phyloP scores from a whole-genome alignment of 257 asterid genomes.

The Fraxinus cuspidata region DNA sequence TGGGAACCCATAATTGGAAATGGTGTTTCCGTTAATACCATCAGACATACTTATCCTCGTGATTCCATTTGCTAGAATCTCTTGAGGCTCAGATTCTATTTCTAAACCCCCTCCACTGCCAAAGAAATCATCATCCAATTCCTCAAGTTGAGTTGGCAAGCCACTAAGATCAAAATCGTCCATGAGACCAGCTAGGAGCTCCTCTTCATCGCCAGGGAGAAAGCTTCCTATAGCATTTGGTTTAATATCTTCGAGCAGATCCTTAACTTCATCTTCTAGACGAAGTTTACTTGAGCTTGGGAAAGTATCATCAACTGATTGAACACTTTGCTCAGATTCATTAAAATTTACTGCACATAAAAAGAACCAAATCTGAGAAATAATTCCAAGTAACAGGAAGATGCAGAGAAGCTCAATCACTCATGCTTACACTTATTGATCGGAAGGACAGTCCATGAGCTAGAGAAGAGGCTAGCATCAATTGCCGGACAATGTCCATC shows the following conservation, averaged over 20 bases:
- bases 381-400: neutral
- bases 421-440: constrained; percentile 62
- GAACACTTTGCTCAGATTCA: constrained; percentile 44
- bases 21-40: constrained; percentile 42
- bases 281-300: constrained; percentile 45
- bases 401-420: constrained; percentile 4
- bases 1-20: constrained; percentile 46
- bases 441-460: constrained; percentile 73
- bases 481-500: constrained; percentile 49
- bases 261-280: constrained; percentile 48
- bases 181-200: constrained; percentile 82
- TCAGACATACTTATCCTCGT: constrained; percentile 56
- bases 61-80: constrained; percentile 48
- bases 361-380: constrained; percentile 10
- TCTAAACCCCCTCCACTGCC: constrained; percentile 97
- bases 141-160: constrained; percentile 89
- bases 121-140: constrained; percentile 89
- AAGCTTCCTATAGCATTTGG: constrained; percentile 46
- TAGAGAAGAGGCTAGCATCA: constrained; percentile 83
- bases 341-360: constrained; percentile 54
- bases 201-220: constrained; percentile 94
- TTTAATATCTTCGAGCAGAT: constrained; percentile 53
- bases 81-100: constrained; percentile 64
- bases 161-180: constrained; percentile 88
- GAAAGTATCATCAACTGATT: constrained; percentile 54